Conservation (phyloP, 179 eudicot genomes). For the Beta lomatogona region DNA sequence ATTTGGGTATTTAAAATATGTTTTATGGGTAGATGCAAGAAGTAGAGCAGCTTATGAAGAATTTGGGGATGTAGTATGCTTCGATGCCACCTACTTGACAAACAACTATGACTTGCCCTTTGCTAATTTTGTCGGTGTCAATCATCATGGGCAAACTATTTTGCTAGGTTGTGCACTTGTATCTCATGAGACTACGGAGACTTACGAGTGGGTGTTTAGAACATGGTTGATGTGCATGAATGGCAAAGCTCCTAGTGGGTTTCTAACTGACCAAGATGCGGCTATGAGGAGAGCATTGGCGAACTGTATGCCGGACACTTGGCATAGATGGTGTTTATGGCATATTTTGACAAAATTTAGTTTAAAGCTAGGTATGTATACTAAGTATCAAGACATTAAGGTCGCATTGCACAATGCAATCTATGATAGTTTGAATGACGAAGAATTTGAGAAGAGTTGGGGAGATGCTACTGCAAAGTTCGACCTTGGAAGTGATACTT, state of each 20-base stretch:
- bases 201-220: slow-evolving; percentile 35
- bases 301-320: neutral
- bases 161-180: slow-evolving; percentile 31
- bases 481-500: too few relatives aligned
- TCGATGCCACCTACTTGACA: slow-evolving; percentile 32
- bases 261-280: neutral
- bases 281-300: neutral
- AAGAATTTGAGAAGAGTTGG: too few relatives aligned
- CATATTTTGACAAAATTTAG: neutral
- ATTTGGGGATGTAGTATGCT: slow-evolving; percentile 43
- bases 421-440: too few relatives aligned
- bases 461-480: too few relatives aligned
- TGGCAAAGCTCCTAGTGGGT: neutral
- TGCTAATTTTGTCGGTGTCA: slow-evolving; percentile 35
- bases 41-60: slow-evolving; percentile 31
- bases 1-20: slow-evolving; percentile 28
- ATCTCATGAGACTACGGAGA: slow-evolving; percentile 28
- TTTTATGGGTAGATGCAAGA: slow-evolving; percentile 42
- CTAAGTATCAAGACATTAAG: too few relatives aligned
- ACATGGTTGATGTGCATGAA: slow-evolving; percentile 30
- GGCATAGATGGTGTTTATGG: neutral
- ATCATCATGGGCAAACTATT: slow-evolving; percentile 36
- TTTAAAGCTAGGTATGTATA: too few relatives aligned
- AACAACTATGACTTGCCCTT: neutral
- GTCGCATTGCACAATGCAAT: too few relatives aligned